A percentile compares a stretch with the other conserved stretches of the same genome.
Evolutionary conservation across 768 basidiomycete genomes (phyloP).

Genomic region (Boletus barrowsii): DNA sequence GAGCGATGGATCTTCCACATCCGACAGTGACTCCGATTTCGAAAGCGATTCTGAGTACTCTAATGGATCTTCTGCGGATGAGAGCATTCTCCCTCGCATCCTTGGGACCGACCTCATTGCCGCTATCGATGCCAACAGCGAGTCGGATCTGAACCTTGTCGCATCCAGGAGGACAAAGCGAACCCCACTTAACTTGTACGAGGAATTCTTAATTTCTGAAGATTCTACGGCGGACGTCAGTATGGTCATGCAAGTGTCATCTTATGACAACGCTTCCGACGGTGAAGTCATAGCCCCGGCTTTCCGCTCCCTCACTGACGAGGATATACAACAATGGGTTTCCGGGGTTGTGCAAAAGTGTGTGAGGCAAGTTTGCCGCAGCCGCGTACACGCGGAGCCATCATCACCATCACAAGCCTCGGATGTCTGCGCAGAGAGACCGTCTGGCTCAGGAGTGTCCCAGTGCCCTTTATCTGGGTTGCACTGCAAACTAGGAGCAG

Average conservation of each 20-base stretch:
- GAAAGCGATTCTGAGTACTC: constrained; percentile 22
- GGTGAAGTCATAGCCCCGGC: constrained; percentile 7
- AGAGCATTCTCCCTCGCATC: constrained; percentile 22
- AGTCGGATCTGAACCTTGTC: constrained; percentile 18
- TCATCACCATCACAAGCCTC: constrained; percentile 26
- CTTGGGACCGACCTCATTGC: constrained; percentile 28
- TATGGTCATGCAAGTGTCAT: constrained; percentile 19
- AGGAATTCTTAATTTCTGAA: constrained; percentile 12
- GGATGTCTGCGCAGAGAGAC: constrained; percentile 28
- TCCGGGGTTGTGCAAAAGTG: constrained; percentile 27
- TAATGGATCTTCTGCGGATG: constrained; percentile 18
- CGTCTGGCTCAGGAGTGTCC: constrained; percentile 18
- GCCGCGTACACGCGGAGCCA: constrained; percentile 9
- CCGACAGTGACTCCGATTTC: constrained; percentile 14
- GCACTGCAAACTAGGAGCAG: constrained; percentile 18
- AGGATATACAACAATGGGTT: constrained; percentile 27
- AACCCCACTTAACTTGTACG: constrained; percentile 1
- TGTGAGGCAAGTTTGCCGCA: constrained; percentile 13
- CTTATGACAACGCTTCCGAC: constrained; percentile 8
- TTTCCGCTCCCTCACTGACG: constrained; percentile 15
- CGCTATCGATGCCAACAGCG: constrained; percentile 27
- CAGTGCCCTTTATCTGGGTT: constrained; percentile 25
- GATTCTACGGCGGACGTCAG: constrained; percentile 22
- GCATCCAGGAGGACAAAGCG: neutral
- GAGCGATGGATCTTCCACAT: constrained; percentile 7